Conservation (phyloP, 2,329 filamentous ascomycete genomes). For the Clarireedia monteithiana region DNA sequence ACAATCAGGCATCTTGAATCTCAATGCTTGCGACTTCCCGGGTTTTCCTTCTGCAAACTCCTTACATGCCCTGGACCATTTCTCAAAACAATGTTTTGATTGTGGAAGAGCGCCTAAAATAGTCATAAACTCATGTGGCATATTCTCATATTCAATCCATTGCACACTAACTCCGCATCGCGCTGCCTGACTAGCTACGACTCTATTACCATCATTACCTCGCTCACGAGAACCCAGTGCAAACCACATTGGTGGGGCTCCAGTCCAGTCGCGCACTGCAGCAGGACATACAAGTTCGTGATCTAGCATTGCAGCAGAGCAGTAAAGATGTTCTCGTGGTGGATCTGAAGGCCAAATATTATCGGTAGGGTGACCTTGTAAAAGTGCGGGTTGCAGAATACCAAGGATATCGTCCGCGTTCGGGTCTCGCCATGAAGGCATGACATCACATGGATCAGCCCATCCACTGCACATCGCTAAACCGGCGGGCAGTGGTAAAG, state of each 20-base stretch:
- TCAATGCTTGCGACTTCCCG: background rate
- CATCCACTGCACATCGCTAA: constrained; percentile 58
- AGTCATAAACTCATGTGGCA: constrained; percentile 66
- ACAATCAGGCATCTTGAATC: background rate
- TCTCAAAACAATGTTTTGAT: background rate
- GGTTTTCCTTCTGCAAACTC: background rate
- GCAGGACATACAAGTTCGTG: constrained; percentile 49
- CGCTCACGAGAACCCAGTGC: background rate
- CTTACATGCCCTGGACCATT: background rate
- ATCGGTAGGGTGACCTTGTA: constrained; percentile 38
- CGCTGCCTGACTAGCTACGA: constrained; percentile 48
- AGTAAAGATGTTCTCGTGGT: constrained; percentile 46
- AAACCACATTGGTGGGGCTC: constrained; percentile 5
- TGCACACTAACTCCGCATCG: constrained; percentile 52
- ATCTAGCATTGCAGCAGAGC: constrained; percentile 42
- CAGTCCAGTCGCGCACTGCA: background rate
- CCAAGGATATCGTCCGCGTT: constrained; percentile 54
- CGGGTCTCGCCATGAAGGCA: constrained; percentile 46
- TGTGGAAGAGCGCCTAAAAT: background rate
- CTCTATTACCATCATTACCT: constrained; percentile 50
- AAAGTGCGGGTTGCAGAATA: constrained; percentile 28
- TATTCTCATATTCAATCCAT: constrained; percentile 68
- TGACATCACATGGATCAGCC: constrained; percentile 60
- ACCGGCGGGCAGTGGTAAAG: constrained; percentile 55
- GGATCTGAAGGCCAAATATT: constrained; percentile 49